Base-by-base conservation (phyloP, 192 early-diverging fungal species). In the Coemansia sp. region DNA sequence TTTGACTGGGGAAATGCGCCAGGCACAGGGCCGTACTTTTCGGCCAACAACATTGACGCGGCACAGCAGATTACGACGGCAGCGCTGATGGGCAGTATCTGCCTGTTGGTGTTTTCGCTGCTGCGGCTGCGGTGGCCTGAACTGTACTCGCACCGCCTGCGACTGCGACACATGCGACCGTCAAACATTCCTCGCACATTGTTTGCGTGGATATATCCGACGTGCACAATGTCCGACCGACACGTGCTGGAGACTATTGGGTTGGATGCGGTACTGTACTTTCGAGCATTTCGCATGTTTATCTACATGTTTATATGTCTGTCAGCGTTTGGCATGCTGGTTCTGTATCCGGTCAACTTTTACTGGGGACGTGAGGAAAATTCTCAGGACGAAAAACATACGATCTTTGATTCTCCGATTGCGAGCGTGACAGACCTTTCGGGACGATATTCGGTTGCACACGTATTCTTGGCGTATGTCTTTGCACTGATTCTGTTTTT, bases 161-260 rank as follows among this genome's bases (percentile, higher is more conserved):
- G 81, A 26, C 69, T 82, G 25, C 71, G 75, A n/a, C 57, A 65
- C 25, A 77, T 78, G 75, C 72, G 72, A 42, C 81, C 81, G 3
- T 48, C 71, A 4, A 74, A 75, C 58, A 68, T 82, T 17, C 81
- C 81, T 25, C 63, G 66, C 23, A 74, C 75, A 19, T 36, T 78
- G 54, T 60, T 82, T 25, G 81, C 75, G n/a, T 82, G 81, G 81
- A 44, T 82, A 7, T 74, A 75, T 46, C 74, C 81, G 12, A 42
- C 71, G 20, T 61, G 71, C 7, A 82, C 74, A 0, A 82, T 76
- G 69, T 78, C 75, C 20, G 81, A 82, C 64, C 59, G 72, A 10
- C 74, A 77, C 25, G 74, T 82, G 25, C 53, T 82, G 55, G 74
- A 82, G 62, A 82, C 81, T 14, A 73, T 82, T 19, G 81, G 81